These are phyloP conservation scores for Candida arabinofermentans DNA, from an alignment of 805 yeast genomes.

Conservation along the genomic window DNA sequence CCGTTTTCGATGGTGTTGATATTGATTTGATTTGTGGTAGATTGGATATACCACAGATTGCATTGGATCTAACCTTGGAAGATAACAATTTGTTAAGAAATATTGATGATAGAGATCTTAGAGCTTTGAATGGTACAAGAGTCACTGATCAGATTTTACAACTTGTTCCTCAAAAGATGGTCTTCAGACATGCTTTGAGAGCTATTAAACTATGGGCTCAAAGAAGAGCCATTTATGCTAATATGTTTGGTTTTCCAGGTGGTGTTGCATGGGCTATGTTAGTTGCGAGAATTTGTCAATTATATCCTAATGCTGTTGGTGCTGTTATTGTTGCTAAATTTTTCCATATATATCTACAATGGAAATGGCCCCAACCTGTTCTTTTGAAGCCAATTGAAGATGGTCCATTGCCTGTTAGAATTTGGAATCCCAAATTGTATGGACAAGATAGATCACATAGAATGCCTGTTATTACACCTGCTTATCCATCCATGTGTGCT, in stretches of 20 bases:
- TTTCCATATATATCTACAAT: slow-evolving; percentile 77
- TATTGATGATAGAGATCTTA: slow-evolving; percentile 84
- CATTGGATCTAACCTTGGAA: slow-evolving; percentile 65
- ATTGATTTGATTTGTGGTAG: slow-evolving; percentile 88
- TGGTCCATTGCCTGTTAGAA: slow-evolving; percentile 93
- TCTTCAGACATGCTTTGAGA: slow-evolving; percentile 86
- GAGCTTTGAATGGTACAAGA: slow-evolving; percentile 92
- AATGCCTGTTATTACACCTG: slow-evolving; percentile 99
- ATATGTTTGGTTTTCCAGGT: slow-evolving; percentile 96
- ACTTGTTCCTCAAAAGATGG: slow-evolving; percentile 88
- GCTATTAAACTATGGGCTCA: slow-evolving; percentile 97
- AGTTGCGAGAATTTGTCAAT: slow-evolving; percentile 95
- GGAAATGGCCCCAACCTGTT: slow-evolving; percentile 99
- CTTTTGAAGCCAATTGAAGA: slow-evolving; percentile 89
- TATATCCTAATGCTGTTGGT: slow-evolving; percentile 94
- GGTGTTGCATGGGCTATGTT: slow-evolving; percentile 99
- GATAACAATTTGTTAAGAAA: slow-evolving; percentile 85
- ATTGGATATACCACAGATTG: slow-evolving; percentile 80
- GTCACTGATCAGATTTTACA: slow-evolving; percentile 92
- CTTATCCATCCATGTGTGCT: slow-evolving; percentile 98
- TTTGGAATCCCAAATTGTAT: slow-evolving; percentile 93
- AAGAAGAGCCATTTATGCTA: slow-evolving; percentile 88
- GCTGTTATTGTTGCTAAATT: slow-evolving; percentile 88
- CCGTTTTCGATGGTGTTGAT: slow-evolving; percentile 85
- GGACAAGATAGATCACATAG: slow-evolving; percentile 84